These are phyloP conservation scores for Kazachstania sp. DNA, from an alignment of 1,139 yeast species.

Conservation along the genomic window DNA sequence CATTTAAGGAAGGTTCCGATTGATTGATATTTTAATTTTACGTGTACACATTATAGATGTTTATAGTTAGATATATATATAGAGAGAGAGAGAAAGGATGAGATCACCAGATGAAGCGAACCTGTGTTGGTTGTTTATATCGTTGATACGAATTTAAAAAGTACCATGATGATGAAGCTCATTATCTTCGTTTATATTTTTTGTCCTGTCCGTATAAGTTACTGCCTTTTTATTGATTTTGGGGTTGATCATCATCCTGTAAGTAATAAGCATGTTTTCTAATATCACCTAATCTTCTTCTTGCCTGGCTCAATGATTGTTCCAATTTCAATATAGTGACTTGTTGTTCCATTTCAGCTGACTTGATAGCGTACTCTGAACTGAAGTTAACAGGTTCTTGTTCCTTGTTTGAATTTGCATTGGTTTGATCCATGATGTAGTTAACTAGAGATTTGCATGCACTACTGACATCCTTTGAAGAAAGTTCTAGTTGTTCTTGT, in stretches of 20 bases:
- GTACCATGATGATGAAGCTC: no score
- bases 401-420: conserved; percentile 9
- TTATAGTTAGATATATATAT: no score
- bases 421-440: conserved; percentile 9
- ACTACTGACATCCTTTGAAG: conserved; percentile 58
- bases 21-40: no score
- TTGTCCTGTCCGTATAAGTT: neutral
- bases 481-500: conserved; percentile 64
- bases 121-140: no score
- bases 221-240: neutral
- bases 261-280: conserved; percentile 43
- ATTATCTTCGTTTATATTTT: no score
- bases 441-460: conserved; percentile 59
- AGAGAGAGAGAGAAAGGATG: no score
- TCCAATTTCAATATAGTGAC: conserved; percentile 81
- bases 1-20: no score
- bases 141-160: no score
- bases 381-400: conserved; percentile 55
- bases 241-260: conserved; percentile 7
- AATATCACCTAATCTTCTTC: conserved; percentile 79
- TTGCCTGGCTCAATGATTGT: conserved; percentile 43
- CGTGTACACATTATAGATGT: no score
- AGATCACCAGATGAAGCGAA: no score
- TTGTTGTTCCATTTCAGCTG: conserved; percentile 89
- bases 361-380: conserved; percentile 77